Evolutionary conservation across 106 monocot genomes (phyloP), one percentile per base, ranked within the genome.

Genomic region (Platanthera zijinensis): DNA sequence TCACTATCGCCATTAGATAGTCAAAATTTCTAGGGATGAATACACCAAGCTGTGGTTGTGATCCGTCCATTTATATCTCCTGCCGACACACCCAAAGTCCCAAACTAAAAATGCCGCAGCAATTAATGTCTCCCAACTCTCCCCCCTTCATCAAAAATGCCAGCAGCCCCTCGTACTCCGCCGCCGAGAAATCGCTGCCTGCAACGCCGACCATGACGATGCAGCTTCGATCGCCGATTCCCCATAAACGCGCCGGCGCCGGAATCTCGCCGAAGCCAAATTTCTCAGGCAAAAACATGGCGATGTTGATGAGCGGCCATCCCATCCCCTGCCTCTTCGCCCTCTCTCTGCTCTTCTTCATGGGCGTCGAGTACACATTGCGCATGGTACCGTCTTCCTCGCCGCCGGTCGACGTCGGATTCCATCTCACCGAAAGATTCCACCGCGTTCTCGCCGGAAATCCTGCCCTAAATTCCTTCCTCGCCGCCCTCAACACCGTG

Each of bases 311-410:
- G 8, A 59, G 53, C 50, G 13, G 54, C 7, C 93, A 93, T 61
- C 93, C 90, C 9, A 4, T 83, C 8, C 85, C 81, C 3, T 88
- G 80, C 47, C 13, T 76, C 17, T 83, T 91, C 56, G 69, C 51
- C 12, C 30, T 85, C 18, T 84, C 72, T n/a, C 76, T 96, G 6
- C 21, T 91, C 10, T 83, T 93, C 84, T 96, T 96, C 83, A 91
- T 93, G 93, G 87, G 81, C 30, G 93, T 96, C 10, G 96, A 96
- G 86, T 96, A 96, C 84, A 96, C 90, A 4, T 78, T 93, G 74
- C 32, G 19, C 11, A 96, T 96, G 96, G 85, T 96, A 21, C 87
- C 93, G 2, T 71, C 85, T 6, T 10, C 76, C 8, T 80, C 96
- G 14, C 85, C 86, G 46, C 93, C 96, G 0, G 18, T 96, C 22